Evolutionary conservation across 176 grass and related monocot genomes (phyloP).

Genomic region (Oryza coarctata): DNA sequence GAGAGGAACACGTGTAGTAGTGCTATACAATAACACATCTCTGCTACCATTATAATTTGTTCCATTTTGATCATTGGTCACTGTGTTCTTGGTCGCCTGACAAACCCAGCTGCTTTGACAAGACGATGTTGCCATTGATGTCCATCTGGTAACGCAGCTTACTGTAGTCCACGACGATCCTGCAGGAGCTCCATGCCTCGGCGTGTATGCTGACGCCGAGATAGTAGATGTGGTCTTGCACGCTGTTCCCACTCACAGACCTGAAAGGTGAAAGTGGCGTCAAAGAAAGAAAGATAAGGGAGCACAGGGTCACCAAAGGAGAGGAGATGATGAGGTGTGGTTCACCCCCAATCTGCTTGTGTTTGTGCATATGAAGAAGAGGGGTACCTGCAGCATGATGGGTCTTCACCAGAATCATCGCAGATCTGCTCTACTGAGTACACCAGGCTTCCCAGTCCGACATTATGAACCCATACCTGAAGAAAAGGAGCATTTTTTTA

Average conservation of each 20-base stretch:
- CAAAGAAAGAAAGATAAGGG: neutral
- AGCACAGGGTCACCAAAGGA: neutral
- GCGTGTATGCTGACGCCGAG: conserved; percentile 67
- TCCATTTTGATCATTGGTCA: conserved; percentile 31
- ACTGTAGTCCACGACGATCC: conserved; percentile 74
- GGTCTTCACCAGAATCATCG: conserved; percentile 78
- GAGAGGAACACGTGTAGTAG: neutral
- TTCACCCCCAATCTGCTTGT: neutral
- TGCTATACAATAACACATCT: neutral
- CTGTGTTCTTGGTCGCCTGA: conserved; percentile 35
- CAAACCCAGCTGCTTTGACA: conserved; percentile 51
- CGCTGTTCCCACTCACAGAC: conserved; percentile 65
- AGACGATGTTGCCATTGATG: conserved; percentile 57
- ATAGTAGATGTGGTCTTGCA: conserved; percentile 66
- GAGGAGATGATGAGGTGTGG: neutral
- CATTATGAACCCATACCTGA: conserved; percentile 75
- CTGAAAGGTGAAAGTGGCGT: conserved; percentile 27
- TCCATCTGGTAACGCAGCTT: conserved; percentile 67
- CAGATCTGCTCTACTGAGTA: conserved; percentile 68
- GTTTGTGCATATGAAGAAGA: neutral
- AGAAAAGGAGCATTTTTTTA: conserved; percentile 15
- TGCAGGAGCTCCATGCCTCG: conserved; percentile 64
- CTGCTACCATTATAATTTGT: neutral
- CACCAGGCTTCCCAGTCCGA: conserved; percentile 54
- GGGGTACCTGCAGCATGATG: conserved; percentile 66